Conservation (phyloP, 768 basidiomycete species). For the Glaciozyma antarctica region DNA sequence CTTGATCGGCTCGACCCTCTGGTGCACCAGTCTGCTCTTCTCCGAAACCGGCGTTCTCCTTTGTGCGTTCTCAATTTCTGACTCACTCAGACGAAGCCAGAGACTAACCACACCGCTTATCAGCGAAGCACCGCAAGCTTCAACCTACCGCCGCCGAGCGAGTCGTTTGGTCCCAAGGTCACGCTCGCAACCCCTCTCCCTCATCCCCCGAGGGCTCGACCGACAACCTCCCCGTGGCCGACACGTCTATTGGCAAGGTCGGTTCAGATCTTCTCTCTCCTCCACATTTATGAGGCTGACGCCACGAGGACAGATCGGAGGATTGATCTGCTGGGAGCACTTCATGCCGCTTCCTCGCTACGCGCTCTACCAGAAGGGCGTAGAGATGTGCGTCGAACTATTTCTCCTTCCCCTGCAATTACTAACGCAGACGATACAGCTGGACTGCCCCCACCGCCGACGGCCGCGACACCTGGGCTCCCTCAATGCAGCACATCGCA, state of each 20-base stretch:
- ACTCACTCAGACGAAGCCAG: background rate
- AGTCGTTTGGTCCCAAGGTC: slow-evolving; percentile 56
- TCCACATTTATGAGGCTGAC: background rate
- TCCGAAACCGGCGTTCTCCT: slow-evolving; percentile 1
- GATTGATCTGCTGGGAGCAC: slow-evolving; percentile 50
- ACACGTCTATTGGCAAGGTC: slow-evolving; percentile 43
- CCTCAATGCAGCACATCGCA: slow-evolving; percentile 55
- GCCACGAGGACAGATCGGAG: slow-evolving; percentile 5
- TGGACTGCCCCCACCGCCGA: slow-evolving; percentile 63
- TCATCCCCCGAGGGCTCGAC: slow-evolving; percentile 26
- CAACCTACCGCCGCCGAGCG: slow-evolving; percentile 55
- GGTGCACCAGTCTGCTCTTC: slow-evolving; percentile 5
- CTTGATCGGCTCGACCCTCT: slow-evolving; percentile 1
- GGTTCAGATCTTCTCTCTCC: background rate
- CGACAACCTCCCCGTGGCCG: slow-evolving; percentile 38
- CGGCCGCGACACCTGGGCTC: slow-evolving; percentile 50
- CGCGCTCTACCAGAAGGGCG: slow-evolving; percentile 7
- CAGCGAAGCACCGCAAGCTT: slow-evolving; percentile 59
- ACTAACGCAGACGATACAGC: slow-evolving; percentile 31
- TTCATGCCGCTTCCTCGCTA: slow-evolving; percentile 50
- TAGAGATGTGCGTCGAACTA: background rate
- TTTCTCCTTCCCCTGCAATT: background rate
- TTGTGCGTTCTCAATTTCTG: background rate
- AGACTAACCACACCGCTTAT: too few relatives aligned
- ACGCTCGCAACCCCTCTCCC: slow-evolving; percentile 38